A percentile compares a stretch with the other conserved stretches of the same genome.
Evolutionary conservation across 2,329 filamentous ascomycete genomes (phyloP).

Genomic region (Aspergillus amoenus): DNA sequence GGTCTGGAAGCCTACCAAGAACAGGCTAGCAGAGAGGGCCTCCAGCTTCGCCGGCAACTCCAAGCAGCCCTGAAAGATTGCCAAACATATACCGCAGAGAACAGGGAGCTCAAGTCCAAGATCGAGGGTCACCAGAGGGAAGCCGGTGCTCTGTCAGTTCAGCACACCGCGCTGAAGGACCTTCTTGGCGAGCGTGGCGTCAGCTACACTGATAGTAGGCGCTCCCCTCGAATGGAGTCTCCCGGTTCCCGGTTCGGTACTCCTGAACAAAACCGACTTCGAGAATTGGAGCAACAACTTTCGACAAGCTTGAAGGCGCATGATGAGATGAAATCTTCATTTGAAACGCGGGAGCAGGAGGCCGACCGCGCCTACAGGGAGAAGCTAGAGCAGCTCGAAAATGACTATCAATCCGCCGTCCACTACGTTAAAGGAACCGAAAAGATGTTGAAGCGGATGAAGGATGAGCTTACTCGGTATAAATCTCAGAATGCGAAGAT

Average conservation of each 20-base stretch:
- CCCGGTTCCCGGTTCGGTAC: constrained; percentile 73
- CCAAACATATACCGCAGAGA: constrained; percentile 76
- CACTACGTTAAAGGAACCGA: constrained; percentile 98
- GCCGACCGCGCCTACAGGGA: constrained; percentile 88
- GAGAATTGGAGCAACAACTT: constrained; percentile 86
- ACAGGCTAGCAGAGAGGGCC: constrained; percentile 88
- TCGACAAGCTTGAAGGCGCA: constrained; percentile 74
- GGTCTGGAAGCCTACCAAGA: constrained; percentile 97
- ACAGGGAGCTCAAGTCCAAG: constrained; percentile 77
- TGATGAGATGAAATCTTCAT: constrained; percentile 76
- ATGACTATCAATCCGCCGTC: constrained; percentile 95
- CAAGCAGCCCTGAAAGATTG: constrained; percentile 81
- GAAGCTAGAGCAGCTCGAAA: constrained; percentile 89
- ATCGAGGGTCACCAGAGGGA: constrained; percentile 86
- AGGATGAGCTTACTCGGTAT: constrained; percentile 91
- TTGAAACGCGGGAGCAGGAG: constrained; percentile 78
- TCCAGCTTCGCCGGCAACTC: constrained; percentile 84
- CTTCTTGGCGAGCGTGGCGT: constrained; percentile 87
- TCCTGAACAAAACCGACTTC: constrained; percentile 75
- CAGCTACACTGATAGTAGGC: constrained; percentile 67
- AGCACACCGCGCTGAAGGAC: constrained; percentile 90
- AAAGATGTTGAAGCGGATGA: constrained; percentile 98
- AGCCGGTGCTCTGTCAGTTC: constrained; percentile 87
- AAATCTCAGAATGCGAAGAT: constrained; percentile 82
- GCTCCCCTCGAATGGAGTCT: constrained; percentile 70